Conservation (phyloP, 176 grass and related monocot species). For the Triticum timopheevii region DNA sequence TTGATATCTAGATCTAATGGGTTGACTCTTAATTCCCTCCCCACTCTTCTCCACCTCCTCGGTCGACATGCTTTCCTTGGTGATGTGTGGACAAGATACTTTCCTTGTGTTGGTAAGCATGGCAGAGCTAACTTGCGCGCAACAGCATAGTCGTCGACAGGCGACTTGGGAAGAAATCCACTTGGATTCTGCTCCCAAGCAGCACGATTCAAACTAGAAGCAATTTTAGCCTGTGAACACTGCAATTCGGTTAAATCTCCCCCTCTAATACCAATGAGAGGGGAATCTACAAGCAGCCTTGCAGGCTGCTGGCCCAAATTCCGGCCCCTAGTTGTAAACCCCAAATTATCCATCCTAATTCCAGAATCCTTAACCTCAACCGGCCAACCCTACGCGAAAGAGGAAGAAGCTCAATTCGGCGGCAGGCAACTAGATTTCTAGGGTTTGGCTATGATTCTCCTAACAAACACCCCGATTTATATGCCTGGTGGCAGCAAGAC, state of each 20-base stretch:
- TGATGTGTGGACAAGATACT: slow-evolving; percentile 8
- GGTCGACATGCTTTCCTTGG: slow-evolving; percentile 28
- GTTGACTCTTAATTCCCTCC: slow-evolving; percentile 37
- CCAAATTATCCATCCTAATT: background rate
- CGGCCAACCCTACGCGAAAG: background rate
- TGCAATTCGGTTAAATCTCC: background rate
- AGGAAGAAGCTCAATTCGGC: background rate
- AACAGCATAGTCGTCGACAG: background rate
- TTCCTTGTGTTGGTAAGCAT: slow-evolving; percentile 1
- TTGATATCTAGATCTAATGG: slow-evolving; percentile 49
- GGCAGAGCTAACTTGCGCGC: background rate
- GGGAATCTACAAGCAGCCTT: background rate
- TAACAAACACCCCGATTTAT: slow-evolving; percentile 32
- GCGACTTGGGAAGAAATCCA: slow-evolving; percentile 14
- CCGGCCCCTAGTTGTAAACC: background rate
- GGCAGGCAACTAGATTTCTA: background rate
- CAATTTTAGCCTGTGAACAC: background rate
- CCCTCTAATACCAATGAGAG: background rate
- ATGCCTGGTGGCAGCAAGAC: background rate
- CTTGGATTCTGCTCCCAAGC: background rate
- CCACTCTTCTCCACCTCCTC: slow-evolving; percentile 56
- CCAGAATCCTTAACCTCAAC: background rate
- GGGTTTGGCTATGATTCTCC: slow-evolving; percentile 3
- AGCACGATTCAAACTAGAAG: background rate
- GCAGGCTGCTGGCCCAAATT: background rate